Evolutionary conservation across 257 asterid species (phyloP).

Genomic region (Fraxinus quadrangulata): DNA sequence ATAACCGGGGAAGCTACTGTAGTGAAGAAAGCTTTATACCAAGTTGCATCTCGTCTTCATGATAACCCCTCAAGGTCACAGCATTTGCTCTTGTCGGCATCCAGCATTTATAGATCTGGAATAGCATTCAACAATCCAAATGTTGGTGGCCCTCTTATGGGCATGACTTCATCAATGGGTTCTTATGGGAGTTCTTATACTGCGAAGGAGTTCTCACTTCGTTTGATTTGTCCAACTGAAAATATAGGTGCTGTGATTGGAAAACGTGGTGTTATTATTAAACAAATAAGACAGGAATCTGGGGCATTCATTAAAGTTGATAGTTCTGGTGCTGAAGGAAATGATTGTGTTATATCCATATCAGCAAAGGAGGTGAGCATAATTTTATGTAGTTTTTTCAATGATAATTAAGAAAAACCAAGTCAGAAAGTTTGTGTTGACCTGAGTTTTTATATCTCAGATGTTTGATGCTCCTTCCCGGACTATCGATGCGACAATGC

Average conservation of each 20-base stretch:
- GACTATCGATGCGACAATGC: conserved; percentile 71
- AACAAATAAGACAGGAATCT: conserved; percentile 85
- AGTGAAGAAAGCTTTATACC: conserved; percentile 71
- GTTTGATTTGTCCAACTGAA: conserved; percentile 75
- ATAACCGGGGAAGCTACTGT: conserved; percentile 65
- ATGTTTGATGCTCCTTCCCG: conserved; percentile 75
- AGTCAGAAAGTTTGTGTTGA: conserved; percentile 16
- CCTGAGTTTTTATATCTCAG: conserved; percentile 39
- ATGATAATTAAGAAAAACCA: conserved; percentile 1
- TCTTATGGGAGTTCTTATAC: conserved; percentile 55
- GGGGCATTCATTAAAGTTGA: conserved; percentile 82
- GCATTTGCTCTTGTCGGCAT: conserved; percentile 57
- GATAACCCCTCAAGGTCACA: conserved; percentile 88
- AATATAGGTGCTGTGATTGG: conserved; percentile 89
- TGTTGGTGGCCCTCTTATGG: conserved; percentile 48
- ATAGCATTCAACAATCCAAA: conserved; percentile 52
- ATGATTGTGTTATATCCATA: conserved; percentile 74
- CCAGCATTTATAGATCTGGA: conserved; percentile 77
- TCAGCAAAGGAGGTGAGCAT: conserved; percentile 77
- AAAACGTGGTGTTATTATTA: conserved; percentile 74
- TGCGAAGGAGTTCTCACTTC: conserved; percentile 63
- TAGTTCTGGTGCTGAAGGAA: conserved; percentile 70
- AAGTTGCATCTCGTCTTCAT: conserved; percentile 70
- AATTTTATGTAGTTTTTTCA: background rate
- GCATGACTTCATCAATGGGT: conserved; percentile 56